phyloP scores from a whole-genome alignment of 2,329 filamentous ascomycete species.

The Aquanectria penicillioides region DNA sequence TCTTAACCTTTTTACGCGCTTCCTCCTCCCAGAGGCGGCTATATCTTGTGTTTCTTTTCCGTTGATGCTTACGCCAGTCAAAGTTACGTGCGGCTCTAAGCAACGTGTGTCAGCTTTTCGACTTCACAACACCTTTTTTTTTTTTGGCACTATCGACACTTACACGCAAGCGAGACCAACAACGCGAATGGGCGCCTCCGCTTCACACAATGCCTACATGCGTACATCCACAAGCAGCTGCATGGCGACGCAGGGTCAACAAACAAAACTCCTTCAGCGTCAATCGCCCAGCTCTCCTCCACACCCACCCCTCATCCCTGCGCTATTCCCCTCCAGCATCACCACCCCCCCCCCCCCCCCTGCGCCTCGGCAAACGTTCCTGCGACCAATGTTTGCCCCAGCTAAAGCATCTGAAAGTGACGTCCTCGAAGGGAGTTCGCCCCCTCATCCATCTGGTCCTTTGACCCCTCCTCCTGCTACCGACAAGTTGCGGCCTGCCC shows the following conservation, averaged over 20 bases:
- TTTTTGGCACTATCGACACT: not conserved
- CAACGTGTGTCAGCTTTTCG: no score
- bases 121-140: not conserved
- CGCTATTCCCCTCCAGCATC: not conserved
- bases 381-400: not conserved
- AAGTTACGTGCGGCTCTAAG: no score
- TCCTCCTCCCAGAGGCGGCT: no score
- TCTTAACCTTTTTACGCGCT: no score
- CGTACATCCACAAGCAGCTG: no score
- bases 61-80: no score
- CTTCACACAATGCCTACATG: no score
- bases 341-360: not conserved
- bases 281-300: constrained; percentile 12
- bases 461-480: not conserved
- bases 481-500: not conserved
- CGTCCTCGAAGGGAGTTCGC: constrained; percentile 9
- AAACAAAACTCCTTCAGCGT: constrained; percentile 3
- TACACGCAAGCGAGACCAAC: not conserved
- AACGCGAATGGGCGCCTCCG: constrained; percentile 18
- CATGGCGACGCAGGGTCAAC: no score
- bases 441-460: not conserved
- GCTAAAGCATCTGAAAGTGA: constrained; percentile 27
- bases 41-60: no score
- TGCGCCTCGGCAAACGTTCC: constrained; percentile 26
- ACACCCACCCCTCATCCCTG: constrained; percentile 25